Evolutionary conservation across 495 filamentous ascomycete genomes (phyloP).

Genomic region (Aspergillus egyptiacus): DNA sequence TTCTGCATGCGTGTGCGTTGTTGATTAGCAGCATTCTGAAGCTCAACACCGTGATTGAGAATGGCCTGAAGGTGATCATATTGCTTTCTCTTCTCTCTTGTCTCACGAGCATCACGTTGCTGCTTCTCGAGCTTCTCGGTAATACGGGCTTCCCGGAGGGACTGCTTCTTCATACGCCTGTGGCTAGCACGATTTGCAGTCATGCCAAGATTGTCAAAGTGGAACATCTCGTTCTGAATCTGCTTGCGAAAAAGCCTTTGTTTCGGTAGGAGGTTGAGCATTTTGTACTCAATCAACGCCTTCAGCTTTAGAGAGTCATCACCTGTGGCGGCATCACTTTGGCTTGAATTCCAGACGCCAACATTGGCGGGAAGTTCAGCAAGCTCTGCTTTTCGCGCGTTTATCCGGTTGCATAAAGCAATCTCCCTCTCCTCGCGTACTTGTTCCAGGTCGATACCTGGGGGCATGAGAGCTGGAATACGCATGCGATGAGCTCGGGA

Average conservation of each 20-base stretch:
- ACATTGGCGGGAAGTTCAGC: constrained; percentile 76
- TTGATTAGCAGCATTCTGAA: constrained; percentile 44
- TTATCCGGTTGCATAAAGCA: constrained; percentile 84
- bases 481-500: constrained; percentile 64
- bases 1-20: constrained; percentile 72
- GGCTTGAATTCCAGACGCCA: constrained; percentile 72
- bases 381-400: constrained; percentile 72
- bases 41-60: constrained; percentile 61
- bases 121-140: constrained; percentile 99
- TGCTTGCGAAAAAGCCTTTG: constrained; percentile 79
- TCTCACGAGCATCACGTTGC: constrained; percentile 90
- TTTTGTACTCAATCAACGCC: constrained; percentile 89
- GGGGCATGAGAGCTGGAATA: constrained; percentile 80
- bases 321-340: constrained; percentile 59
- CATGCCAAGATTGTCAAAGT: constrained; percentile 91
- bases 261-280: constrained; percentile 72
- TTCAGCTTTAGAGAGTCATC: constrained; percentile 83
- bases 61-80: constrained; percentile 76
- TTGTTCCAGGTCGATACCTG: constrained; percentile 72
- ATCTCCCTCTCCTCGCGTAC: constrained; percentile 78
- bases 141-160: constrained; percentile 88
- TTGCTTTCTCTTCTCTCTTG: constrained; percentile 93
- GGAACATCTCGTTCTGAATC: constrained; percentile 81
- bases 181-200: constrained; percentile 85
- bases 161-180: constrained; percentile 93